Conservation (phyloP, 768 basidiomycete species). For the Suillus subluteus region DNA sequence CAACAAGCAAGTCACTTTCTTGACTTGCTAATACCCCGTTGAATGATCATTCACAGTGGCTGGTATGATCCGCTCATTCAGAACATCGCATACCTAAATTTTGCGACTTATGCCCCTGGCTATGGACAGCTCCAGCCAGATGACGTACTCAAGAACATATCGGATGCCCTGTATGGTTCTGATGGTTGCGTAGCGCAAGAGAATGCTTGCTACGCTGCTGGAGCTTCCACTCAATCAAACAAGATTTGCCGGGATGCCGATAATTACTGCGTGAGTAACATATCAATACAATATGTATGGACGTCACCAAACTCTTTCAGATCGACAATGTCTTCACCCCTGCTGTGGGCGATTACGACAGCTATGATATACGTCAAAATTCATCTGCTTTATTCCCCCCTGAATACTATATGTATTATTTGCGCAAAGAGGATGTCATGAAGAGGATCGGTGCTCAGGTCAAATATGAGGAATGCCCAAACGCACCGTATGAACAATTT, state of each 20-base stretch:
- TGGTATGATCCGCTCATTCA: constrained; percentile 71
- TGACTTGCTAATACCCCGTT: neutral
- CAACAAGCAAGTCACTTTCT: constrained; percentile 49
- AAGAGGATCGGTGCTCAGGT: constrained; percentile 57
- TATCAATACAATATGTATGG: neutral
- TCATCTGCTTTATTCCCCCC: constrained; percentile 57
- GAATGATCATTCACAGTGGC: constrained; percentile 42
- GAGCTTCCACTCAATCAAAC: constrained; percentile 47
- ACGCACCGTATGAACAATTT: constrained; percentile 48
- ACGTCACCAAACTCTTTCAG: constrained; percentile 30
- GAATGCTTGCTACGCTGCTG: constrained; percentile 59
- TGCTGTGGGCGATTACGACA: constrained; percentile 55
- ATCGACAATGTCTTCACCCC: constrained; percentile 51
- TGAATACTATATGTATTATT: constrained; percentile 55
- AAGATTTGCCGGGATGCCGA: constrained; percentile 54
- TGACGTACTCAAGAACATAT: constrained; percentile 48
- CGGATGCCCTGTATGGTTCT: constrained; percentile 47
- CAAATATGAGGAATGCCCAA: constrained; percentile 52
- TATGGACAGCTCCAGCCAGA: constrained; percentile 64
- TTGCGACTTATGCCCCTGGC: constrained; percentile 63
- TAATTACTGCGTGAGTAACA: constrained; percentile 57
- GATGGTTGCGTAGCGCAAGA: constrained; percentile 61
- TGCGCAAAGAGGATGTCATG: constrained; percentile 40
- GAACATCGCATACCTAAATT: constrained; percentile 60
- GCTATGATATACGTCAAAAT: constrained; percentile 63